Conservation (phyloP, 106 monocot genomes). For the Dioscorea zingiberensis region DNA sequence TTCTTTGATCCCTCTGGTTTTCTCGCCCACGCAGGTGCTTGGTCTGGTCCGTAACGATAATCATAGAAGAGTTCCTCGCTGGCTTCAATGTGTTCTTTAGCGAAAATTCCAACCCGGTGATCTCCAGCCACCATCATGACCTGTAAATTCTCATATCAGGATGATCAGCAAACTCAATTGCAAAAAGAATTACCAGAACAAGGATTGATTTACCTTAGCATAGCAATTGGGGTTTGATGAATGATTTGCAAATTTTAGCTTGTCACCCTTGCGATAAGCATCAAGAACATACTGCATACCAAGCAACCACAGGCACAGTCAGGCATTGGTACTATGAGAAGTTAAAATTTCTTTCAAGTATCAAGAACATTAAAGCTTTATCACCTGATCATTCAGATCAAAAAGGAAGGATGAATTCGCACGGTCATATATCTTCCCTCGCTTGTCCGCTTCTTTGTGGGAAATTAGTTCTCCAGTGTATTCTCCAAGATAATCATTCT, state of each 20-base stretch:
- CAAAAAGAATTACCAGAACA: not conserved
- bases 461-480: slow-evolving; percentile 97
- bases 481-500: slow-evolving; percentile 97
- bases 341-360: not conserved
- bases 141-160: slow-evolving; percentile 18
- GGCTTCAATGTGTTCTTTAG: slow-evolving; percentile 91
- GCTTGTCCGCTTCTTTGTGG: slow-evolving; percentile 97
- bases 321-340: not conserved
- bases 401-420: slow-evolving; percentile 98
- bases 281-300: slow-evolving; percentile 82
- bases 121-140: slow-evolving; percentile 97
- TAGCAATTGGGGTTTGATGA: slow-evolving; percentile 92
- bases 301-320: not conserved
- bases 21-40: slow-evolving; percentile 90
- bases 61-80: slow-evolving; percentile 95
- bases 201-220: slow-evolving; percentile 65
- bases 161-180: not conserved
- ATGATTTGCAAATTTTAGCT: slow-evolving; percentile 97
- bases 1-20: slow-evolving; percentile 79
- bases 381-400: slow-evolving; percentile 96
- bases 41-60: slow-evolving; percentile 88
- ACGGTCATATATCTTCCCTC: slow-evolving; percentile 98
- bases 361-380: no score
- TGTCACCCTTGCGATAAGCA: slow-evolving; percentile 98
- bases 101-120: slow-evolving; percentile 94